Conservation (phyloP, 129 eudicot species). For the Chrysanthemum makinoi region DNA sequence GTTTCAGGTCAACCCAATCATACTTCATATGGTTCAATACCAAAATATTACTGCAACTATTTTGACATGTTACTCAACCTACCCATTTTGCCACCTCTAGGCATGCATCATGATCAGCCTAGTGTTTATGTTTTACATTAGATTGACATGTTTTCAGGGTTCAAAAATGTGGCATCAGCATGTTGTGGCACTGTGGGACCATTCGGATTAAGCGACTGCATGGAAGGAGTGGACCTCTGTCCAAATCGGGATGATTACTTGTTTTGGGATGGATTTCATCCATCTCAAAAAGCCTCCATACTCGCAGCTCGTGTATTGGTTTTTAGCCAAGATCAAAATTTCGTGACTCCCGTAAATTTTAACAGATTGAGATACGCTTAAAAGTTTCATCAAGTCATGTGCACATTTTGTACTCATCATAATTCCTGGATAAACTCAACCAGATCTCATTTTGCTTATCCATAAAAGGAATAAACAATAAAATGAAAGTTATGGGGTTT, state of each 20-base stretch:
- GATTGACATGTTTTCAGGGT: slow-evolving; percentile 35
- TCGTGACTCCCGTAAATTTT: slow-evolving; percentile 45
- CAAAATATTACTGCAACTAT: too few species aligned
- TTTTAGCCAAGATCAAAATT: slow-evolving; percentile 26
- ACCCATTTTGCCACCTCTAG: slow-evolving; percentile 8
- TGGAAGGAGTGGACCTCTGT: slow-evolving; percentile 34
- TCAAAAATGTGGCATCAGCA: slow-evolving; percentile 33
- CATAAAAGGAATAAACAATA: neutral
- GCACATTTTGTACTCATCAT: slow-evolving; percentile 5
- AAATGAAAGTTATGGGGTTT: slow-evolving; percentile 1
- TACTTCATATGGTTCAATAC: neutral
- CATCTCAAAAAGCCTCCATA: slow-evolving; percentile 39
- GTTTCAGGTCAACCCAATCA: neutral
- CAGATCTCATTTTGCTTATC: neutral
- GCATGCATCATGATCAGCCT: too few species aligned
- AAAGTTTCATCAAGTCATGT: neutral
- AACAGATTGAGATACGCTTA: slow-evolving; percentile 29
- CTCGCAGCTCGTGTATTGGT: slow-evolving; percentile 36
- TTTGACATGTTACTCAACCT: neutral
- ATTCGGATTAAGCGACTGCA: slow-evolving; percentile 34
- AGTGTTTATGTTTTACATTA: neutral
- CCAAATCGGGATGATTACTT: slow-evolving; percentile 28
- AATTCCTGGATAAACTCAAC: slow-evolving; percentile 25
- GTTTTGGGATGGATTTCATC: slow-evolving; percentile 59
- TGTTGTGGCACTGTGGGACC: slow-evolving; percentile 44